These are phyloP conservation scores for Beverwykella pulmonaria DNA, from an alignment of 495 filamentous ascomycete species.

Conservation along the genomic window DNA sequence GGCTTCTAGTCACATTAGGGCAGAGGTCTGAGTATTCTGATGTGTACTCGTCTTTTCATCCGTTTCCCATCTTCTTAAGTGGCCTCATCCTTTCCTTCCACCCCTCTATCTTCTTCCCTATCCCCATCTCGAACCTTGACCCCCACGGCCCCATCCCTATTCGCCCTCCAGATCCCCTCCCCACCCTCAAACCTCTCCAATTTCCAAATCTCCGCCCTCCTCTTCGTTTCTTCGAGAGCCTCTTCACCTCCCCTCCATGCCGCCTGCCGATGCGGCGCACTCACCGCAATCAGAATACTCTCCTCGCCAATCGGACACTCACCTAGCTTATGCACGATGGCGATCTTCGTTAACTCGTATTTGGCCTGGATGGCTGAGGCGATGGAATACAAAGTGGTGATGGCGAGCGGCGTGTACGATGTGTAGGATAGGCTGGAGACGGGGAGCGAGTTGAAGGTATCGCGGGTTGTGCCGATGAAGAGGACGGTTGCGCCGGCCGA, in stretches of 20 bases:
- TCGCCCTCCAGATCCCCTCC: constrained; percentile 86
- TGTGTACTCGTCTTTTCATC: not conserved
- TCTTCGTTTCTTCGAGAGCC: constrained; percentile 84
- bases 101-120: not conserved
- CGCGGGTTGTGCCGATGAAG: constrained; percentile 70
- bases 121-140: constrained; percentile 37
- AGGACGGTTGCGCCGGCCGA: constrained; percentile 48
- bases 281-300: constrained; percentile 88
- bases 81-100: not conserved
- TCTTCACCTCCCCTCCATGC: constrained; percentile 91
- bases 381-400: constrained; percentile 75
- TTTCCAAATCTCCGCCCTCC: constrained; percentile 92
- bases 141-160: constrained; percentile 72
- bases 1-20: not conserved
- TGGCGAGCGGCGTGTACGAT: constrained; percentile 74
- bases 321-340: constrained; percentile 85
- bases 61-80: not conserved
- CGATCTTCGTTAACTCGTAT: constrained; percentile 68
- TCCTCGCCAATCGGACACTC: constrained; percentile 85
- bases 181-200: constrained; percentile 81
- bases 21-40: not conserved
- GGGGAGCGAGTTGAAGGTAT: constrained; percentile 73
- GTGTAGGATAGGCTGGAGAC: constrained; percentile 81
- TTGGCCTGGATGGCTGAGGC: constrained; percentile 58
- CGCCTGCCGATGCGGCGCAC: constrained; percentile 79